A percentile compares a stretch with the other conserved stretches of the same genome.
Evolutionary conservation across 2,329 filamentous ascomycete genomes (phyloP).

Genomic region (Claviceps capensis): DNA sequence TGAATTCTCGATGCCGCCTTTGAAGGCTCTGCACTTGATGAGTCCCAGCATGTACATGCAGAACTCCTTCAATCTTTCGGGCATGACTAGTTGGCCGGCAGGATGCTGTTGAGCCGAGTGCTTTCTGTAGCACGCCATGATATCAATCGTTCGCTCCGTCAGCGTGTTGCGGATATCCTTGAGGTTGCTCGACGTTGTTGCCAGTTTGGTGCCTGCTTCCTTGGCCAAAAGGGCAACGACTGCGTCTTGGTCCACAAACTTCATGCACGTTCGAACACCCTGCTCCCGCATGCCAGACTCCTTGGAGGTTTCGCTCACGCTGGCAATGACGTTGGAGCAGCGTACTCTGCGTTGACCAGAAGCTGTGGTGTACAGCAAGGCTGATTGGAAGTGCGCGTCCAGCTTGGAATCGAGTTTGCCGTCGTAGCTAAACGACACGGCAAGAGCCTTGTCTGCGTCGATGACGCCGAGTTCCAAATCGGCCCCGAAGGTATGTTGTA

Average conservation of each 20-base stretch:
- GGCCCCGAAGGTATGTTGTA: constrained; percentile 87
- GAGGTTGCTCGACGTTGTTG: constrained; percentile 52
- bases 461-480: constrained; percentile 89
- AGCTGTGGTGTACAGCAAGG: constrained; percentile 85
- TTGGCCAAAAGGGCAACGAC: constrained; percentile 82
- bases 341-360: constrained; percentile 79
- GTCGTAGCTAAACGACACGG: constrained; percentile 86
- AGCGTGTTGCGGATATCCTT: constrained; percentile 76
- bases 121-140: constrained; percentile 84
- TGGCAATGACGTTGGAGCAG: constrained; percentile 87
- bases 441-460: constrained; percentile 86
- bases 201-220: constrained; percentile 79
- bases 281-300: constrained; percentile 24
- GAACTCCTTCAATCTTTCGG: constrained; percentile 91
- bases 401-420: constrained; percentile 95
- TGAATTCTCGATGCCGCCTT: constrained; percentile 79
- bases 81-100: constrained; percentile 83
- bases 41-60: constrained; percentile 90
- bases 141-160: constrained; percentile 85
- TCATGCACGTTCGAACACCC: constrained; percentile 70
- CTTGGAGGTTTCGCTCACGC: constrained; percentile 57
- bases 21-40: constrained; percentile 84
- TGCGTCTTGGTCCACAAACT: constrained; percentile 90
- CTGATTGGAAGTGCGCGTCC: constrained; percentile 94
- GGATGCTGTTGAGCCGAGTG: constrained; percentile 78